These are phyloP conservation scores for Colletotrichum higginsianum DNA, from an alignment of 2,329 filamentous ascomycete species.

Conservation along the genomic window DNA sequence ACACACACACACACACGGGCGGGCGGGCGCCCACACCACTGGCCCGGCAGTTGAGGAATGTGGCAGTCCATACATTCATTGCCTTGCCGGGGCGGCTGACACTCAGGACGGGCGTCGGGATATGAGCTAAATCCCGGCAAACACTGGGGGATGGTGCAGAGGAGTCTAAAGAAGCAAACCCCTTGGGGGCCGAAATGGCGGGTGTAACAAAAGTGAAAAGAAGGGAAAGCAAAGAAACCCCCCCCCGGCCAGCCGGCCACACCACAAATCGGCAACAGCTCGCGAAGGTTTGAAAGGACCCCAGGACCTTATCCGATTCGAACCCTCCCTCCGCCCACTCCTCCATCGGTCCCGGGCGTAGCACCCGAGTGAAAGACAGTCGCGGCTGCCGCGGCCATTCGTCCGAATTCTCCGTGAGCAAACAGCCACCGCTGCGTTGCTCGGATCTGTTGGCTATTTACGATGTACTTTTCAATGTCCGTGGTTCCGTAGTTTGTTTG, in stretches of 20 bases:
- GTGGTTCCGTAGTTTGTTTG: not conserved
- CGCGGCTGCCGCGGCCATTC: not conserved
- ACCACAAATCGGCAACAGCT: not conserved
- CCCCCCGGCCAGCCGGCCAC: not conserved
- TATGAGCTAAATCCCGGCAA: not conserved
- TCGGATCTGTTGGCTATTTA: not conserved
- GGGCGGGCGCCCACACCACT: not conserved
- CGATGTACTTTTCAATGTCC: not conserved
- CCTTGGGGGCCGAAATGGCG: not conserved
- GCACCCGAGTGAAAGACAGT: not conserved
- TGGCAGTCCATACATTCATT: not conserved
- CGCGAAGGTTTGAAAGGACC: not conserved
- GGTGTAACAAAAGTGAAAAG: not conserved
- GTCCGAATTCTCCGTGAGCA: not conserved
- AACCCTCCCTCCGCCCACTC: no score
- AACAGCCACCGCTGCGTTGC: not conserved
- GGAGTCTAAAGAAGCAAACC: not conserved
- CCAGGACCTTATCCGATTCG: not conserved
- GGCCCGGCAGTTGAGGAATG: conserved; percentile 4
- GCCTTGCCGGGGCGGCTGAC: not conserved
- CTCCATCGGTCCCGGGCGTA: not conserved
- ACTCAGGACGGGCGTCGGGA: not conserved
- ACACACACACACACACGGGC: not conserved
- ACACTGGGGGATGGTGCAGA: not conserved
- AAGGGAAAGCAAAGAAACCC: not conserved